Evolutionary conservation across 1,284 basidiomycete genomes (phyloP).

Genomic region (Papiliotrema laurentii): DNA sequence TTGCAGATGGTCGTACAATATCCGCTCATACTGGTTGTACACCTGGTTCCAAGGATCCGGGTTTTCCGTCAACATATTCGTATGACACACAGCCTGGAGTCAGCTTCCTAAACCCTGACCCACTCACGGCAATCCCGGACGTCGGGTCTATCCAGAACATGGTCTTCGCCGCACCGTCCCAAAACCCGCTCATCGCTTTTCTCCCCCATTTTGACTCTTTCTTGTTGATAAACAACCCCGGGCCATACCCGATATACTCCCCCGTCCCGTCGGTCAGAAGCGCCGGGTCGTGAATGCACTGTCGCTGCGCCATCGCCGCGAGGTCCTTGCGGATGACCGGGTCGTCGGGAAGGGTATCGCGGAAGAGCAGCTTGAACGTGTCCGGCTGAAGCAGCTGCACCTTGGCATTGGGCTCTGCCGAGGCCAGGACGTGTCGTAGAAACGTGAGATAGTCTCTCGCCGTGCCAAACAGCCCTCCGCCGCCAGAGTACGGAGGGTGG

Average conservation of each 20-base stretch:
- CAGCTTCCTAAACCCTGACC: not conserved
- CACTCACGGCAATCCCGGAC: conserved; percentile 25
- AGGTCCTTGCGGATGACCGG: conserved; percentile 5
- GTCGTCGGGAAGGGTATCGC: conserved; percentile 9
- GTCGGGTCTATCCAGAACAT: conserved; percentile 34
- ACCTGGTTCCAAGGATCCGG: conserved; percentile 19
- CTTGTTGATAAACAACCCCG: conserved; percentile 15
- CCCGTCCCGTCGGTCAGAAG: not conserved
- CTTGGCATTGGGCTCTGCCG: conserved; percentile 12
- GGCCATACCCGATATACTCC: conserved; percentile 16
- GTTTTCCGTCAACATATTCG: conserved; percentile 18
- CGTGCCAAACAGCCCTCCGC: conserved; percentile 36
- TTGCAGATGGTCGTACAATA: conserved; percentile 30
- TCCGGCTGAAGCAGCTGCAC: conserved; percentile 16
- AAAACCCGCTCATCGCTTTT: conserved; percentile 21
- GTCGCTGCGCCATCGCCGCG: conserved; percentile 3
- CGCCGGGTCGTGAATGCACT: conserved; percentile 9
- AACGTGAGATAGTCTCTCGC: conserved; percentile 29
- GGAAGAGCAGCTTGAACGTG: conserved; percentile 24
- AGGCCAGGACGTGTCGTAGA: conserved; percentile 26
- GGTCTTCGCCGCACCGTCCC: conserved; percentile 29
- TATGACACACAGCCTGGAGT: conserved; percentile 20
- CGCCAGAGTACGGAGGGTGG: conserved; percentile 19
- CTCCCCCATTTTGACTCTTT: conserved; percentile 15
- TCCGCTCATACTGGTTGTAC: conserved; percentile 29